Percentiles rank a stretch among this genome's conserved stretches.
These are phyloP conservation scores for Protea cynaroides DNA, from an alignment of 164 flowering plant species.

Conservation along the genomic window DNA sequence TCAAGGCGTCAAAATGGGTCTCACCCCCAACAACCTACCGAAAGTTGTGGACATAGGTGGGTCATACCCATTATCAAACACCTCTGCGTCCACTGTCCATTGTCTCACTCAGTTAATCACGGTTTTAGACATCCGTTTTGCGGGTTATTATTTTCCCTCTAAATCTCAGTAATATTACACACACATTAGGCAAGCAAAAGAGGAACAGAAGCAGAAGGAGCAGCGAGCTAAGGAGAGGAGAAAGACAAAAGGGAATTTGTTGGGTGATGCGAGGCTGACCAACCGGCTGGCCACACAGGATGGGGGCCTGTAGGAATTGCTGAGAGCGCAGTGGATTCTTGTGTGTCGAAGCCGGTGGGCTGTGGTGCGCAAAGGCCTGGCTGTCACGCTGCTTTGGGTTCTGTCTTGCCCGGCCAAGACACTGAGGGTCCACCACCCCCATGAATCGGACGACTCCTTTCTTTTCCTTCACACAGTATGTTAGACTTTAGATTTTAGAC, in stretches of 20 bases:
- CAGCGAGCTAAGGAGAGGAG: background rate
- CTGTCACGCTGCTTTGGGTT: background rate
- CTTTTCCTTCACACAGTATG: too few relatives aligned
- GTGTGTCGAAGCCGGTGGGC: background rate
- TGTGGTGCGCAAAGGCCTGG: background rate
- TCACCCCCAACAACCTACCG: background rate
- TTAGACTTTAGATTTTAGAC: too few relatives aligned
- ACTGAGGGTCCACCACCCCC: too few relatives aligned
- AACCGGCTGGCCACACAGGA: background rate
- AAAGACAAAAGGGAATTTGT: background rate
- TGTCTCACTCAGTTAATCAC: too few relatives aligned
- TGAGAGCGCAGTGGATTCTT: background rate
- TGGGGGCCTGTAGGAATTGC: too few relatives aligned
- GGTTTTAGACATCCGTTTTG: too few relatives aligned
- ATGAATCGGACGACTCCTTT: too few relatives aligned
- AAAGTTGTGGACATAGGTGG: background rate
- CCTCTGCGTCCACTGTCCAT: background rate
- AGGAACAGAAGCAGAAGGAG: too few relatives aligned
- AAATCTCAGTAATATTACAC: too few relatives aligned
- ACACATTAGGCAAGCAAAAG: too few relatives aligned
- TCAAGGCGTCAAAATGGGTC: background rate
- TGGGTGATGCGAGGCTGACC: background rate
- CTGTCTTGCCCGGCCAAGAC: background rate
- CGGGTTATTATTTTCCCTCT: too few relatives aligned
- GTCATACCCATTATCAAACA: background rate